Base-by-base conservation (phyloP, 768 basidiomycete genomes). In the Psilocybe tampanensis region DNA sequence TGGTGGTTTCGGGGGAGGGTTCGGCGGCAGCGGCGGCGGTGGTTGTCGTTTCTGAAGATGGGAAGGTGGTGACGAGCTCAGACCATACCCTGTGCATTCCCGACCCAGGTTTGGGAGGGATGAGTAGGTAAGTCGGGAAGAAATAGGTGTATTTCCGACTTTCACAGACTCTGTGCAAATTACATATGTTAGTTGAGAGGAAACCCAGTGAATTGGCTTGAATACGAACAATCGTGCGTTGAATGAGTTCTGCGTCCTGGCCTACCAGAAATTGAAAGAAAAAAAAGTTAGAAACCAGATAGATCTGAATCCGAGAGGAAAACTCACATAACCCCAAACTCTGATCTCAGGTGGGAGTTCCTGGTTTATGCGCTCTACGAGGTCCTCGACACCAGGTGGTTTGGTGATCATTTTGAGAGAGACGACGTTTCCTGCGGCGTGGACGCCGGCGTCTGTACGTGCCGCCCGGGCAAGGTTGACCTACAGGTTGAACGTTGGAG, bases 81-180 rank as follows among this genome's bases (percentile, higher is more conserved):
- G 68, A 69, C 58, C 84, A 75, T 13, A 70, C 70, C 42, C 77
- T 76, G 61, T 80, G 72, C 43, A 94, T 78, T 12, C 82, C 80
- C 41, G 89, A 86, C 19, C 77, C 82, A 4, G 93, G 92, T 68
- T 87, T 90, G 0, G 97, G 95, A 1, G 96, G 94, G 23, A 98
- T 82, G 51, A 99, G 81, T 39, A 95, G 80, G 72, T 98, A 97
- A 1, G 92, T 87, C 0, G 97, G 97, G 62, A 99, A 90, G 74
- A 92, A 92, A 73, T 99, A 99, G 15, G 95, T 97, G 74, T 99
- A 99, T 70, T 95, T 94, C 58, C 96, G 85, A 59, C 95, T 96
- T 69, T 98, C 95, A 74, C 95, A 98, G 2, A 86, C 79, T 58
- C 93, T 95, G 72, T 45, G 60, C 22, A 52, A 43, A 43, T 32